A percentile compares a stretch with the other conserved stretches of the same genome.
Evolutionary conservation across 2,329 filamentous ascomycete genomes (phyloP).

Genomic region (Penicillium sp.): DNA sequence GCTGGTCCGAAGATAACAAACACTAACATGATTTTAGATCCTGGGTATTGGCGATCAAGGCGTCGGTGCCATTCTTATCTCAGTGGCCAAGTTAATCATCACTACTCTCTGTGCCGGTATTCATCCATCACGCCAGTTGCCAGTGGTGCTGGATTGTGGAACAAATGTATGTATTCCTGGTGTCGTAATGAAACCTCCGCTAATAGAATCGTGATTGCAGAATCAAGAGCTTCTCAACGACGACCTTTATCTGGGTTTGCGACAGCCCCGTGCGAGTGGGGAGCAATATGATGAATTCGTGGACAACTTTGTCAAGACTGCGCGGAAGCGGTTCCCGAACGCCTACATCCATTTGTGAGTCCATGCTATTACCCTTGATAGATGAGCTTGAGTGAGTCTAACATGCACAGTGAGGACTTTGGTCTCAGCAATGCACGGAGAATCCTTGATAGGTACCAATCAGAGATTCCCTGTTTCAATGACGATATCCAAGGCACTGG

Average conservation of each 20-base stretch:
- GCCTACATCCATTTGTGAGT: slow-evolving; percentile 74
- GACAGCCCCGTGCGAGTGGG: slow-evolving; percentile 62
- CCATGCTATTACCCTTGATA: background rate
- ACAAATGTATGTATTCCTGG: slow-evolving; percentile 54
- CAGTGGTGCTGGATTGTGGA: slow-evolving; percentile 79
- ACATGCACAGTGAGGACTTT: slow-evolving; percentile 63
- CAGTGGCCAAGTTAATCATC: slow-evolving; percentile 74
- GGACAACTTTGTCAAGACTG: slow-evolving; percentile 65
- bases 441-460: slow-evolving; percentile 70
- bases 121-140: slow-evolving; percentile 70
- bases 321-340: slow-evolving; percentile 65
- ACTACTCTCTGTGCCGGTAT: slow-evolving; percentile 84
- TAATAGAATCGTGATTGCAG: slow-evolving; percentile 24
- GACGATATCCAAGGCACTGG: slow-evolving; percentile 88
- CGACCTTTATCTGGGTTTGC: slow-evolving; percentile 72
- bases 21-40: slow-evolving; percentile 51
- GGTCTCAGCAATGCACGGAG: slow-evolving; percentile 70
- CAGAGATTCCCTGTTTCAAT: slow-evolving; percentile 77
- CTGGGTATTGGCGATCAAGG: slow-evolving; percentile 87
- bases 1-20: background rate
- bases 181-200: background rate
- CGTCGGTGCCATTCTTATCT: slow-evolving; percentile 78
- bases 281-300: slow-evolving; percentile 72
- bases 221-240: slow-evolving; percentile 71
- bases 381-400: background rate